Evolutionary conservation across 306 rosid species (phyloP), one percentile per base, ranked within the genome.

Genomic region (Acmispon strigosus): DNA sequence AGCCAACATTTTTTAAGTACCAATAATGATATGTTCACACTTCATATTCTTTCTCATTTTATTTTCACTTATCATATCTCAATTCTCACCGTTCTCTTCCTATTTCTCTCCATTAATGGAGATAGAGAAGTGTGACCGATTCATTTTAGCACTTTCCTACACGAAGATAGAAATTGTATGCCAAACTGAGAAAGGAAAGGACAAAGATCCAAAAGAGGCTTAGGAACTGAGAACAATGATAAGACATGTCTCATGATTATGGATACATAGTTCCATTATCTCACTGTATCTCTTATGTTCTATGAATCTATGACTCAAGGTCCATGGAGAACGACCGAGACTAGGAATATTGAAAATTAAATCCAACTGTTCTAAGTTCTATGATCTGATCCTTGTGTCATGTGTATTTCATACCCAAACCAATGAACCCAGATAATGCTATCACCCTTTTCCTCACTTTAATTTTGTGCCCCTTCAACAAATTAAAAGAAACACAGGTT

Each of bases 401-500:
- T 14, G 10, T 47, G 24, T 44, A 72, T 12, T 60, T 73, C 37
- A 43, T 27, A 51, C 41, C 56, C 20, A 8, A 66, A 51, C 61
- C 20, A 54, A 7, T 10, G 62, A 50, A 76, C 63, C 63, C 34
- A 44, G n/a, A 37, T 54, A 5, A 36, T 18, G 11, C 0, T 37
- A 20, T 36, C n/a, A 24, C 16, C 16, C 44, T 29, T 72, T 43
- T 72, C 66, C 76, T 62, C 79, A 51, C 19, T 79, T 64, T n/a
- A n/a, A n/a, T n/a, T n/a, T 41, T 68, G 44, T 68, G 43, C 6
- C 45, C 56, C 55, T 58, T 59, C 69, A 0, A 39, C 43, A 60
- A 57, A 69, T n/a, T n/a, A n/a, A n/a, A n/a, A n/a, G n/a, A 44
- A 6, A 69, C 70, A 69, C 12, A 45, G 20, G 79, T 75, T 41